Conservation (phyloP, 1,284 basidiomycete genomes). For the Anthracocystis setariae region DNA sequence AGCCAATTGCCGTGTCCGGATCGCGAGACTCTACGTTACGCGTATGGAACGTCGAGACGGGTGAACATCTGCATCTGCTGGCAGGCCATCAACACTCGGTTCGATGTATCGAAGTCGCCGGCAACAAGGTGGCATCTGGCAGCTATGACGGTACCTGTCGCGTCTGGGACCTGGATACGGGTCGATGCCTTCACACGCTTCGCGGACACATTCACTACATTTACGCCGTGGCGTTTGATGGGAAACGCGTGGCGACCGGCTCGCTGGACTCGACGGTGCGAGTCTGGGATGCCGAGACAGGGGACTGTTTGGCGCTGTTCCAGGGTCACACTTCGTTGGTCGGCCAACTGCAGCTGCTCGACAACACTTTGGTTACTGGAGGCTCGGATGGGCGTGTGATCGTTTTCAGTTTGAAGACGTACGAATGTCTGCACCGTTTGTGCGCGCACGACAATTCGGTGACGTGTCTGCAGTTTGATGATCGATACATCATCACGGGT, state of each 20-base stretch:
- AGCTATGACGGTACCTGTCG: conserved; percentile 82
- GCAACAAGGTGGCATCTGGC: conserved; percentile 82
- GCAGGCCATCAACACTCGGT: conserved; percentile 85
- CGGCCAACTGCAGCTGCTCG: conserved; percentile 87
- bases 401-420: conserved; percentile 79
- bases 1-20: conserved; percentile 88
- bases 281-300: conserved; percentile 71
- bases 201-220: conserved; percentile 91
- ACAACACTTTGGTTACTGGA: conserved; percentile 81
- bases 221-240: conserved; percentile 92
- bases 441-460: conserved; percentile 84
- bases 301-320: conserved; percentile 84
- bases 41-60: conserved; percentile 91
- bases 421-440: conserved; percentile 70
- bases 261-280: conserved; percentile 72
- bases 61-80: conserved; percentile 77
- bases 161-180: conserved; percentile 65
- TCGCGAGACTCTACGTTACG: conserved; percentile 81
- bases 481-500: conserved; percentile 71
- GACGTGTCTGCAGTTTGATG: conserved; percentile 88
- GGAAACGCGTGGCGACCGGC: conserved; percentile 83
- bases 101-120: conserved; percentile 86
- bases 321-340: conserved; percentile 95
- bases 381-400: conserved; percentile 94
- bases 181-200: conserved; percentile 82